Conservation (phyloP, 192 early-diverging fungal genomes). For the Chytriomyces confervae region DNA sequence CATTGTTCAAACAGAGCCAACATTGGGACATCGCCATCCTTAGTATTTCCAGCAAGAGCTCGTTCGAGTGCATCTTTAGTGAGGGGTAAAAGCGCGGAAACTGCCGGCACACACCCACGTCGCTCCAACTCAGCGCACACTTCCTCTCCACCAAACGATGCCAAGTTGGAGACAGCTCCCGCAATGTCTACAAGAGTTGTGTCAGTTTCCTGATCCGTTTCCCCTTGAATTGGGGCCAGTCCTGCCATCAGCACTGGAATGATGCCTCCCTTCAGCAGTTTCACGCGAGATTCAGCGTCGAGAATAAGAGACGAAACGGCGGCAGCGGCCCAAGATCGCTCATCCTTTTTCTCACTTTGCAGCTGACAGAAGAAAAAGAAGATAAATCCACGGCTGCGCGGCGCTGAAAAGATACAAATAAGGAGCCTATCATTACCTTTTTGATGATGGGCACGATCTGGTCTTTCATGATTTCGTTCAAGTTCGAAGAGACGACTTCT, state of each 20-base stretch:
- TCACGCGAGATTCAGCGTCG: constrained; percentile 67
- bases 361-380: constrained; percentile 52
- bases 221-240: constrained; percentile 44
- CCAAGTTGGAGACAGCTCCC: constrained; percentile 77
- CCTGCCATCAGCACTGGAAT: constrained; percentile 70
- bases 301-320: constrained; percentile 82
- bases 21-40: constrained; percentile 42
- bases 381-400: not conserved
- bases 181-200: constrained; percentile 75
- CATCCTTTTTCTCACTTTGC: constrained; percentile 66
- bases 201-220: constrained; percentile 55
- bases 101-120: constrained; percentile 60
- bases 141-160: constrained; percentile 55
- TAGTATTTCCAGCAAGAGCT: constrained; percentile 31
- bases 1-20: constrained; percentile 44
- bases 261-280: constrained; percentile 77
- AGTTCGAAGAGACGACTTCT: not conserved
- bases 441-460: constrained; percentile 38
- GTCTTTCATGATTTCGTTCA: constrained; percentile 1
- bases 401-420: not conserved
- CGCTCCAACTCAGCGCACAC: constrained; percentile 64
- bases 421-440: constrained; percentile 27
- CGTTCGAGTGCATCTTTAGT: constrained; percentile 16
- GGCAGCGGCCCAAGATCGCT: constrained; percentile 88
- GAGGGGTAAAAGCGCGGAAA: constrained; percentile 52